These are phyloP conservation scores for Dicorynia guianensis DNA, from an alignment of 306 rosid species.

Conservation along the genomic window DNA sequence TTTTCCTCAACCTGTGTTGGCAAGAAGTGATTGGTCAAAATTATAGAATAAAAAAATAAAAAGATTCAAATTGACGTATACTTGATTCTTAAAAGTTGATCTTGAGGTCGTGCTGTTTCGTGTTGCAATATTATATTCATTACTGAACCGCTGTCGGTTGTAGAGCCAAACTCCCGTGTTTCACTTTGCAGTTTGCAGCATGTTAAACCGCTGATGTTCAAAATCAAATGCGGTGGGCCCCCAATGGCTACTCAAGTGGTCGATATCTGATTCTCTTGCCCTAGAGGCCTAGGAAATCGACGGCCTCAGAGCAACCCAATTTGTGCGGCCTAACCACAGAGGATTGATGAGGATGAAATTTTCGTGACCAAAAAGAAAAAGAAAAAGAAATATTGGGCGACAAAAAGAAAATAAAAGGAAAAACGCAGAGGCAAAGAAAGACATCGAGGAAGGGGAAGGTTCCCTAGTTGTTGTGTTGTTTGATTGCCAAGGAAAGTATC, in stretches of 20 bases:
- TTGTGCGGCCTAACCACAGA: not conserved
- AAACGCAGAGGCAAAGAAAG: not conserved
- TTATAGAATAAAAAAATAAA: too few species aligned
- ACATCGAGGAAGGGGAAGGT: conserved; percentile 1
- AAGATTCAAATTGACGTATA: too few species aligned
- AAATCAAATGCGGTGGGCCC: not conserved
- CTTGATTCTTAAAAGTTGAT: too few species aligned
- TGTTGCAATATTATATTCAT: too few species aligned
- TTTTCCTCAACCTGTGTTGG: not conserved
- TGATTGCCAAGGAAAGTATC: conserved; percentile 69
- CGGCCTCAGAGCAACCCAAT: not conserved
- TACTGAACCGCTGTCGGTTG: not conserved
- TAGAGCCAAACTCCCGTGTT: not conserved
- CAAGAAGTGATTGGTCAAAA: not conserved
- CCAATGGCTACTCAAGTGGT: not conserved
- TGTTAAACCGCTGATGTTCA: not conserved
- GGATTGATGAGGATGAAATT: too few species aligned
- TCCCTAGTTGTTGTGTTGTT: conserved; percentile 48
- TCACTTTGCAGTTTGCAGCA: too few species aligned
- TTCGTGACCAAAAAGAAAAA: not conserved
- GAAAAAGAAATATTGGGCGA: not conserved
- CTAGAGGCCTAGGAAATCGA: not conserved
- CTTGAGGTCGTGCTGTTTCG: too few species aligned
- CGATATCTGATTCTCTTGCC: too few species aligned
- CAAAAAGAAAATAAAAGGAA: not conserved